Conservation (phyloP, 2,329 filamentous ascomycete species). For the Pseudopithomyces maydicus region DNA sequence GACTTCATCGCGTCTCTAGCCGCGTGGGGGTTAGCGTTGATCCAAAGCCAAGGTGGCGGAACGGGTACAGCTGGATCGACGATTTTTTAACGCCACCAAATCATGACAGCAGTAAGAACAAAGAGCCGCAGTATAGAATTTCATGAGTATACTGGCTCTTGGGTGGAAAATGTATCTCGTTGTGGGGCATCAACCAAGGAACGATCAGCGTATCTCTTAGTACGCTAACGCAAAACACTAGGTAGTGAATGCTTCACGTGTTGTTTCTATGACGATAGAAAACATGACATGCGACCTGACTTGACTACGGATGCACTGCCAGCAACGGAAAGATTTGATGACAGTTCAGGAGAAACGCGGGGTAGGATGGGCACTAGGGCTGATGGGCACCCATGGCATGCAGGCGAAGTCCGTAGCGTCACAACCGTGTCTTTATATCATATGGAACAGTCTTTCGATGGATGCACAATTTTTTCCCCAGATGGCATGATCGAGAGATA, state of each 20-base stretch:
- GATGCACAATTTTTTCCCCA: neutral
- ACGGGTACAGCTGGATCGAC: neutral
- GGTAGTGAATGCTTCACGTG: too few species aligned
- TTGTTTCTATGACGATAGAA: too few species aligned
- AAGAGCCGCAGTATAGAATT: too few species aligned
- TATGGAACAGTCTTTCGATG: neutral
- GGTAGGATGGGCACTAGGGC: neutral
- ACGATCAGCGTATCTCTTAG: too few species aligned
- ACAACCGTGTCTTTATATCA: neutral
- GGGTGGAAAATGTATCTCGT: too few species aligned
- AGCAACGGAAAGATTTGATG: neutral
- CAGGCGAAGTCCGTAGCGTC: slow-evolving; percentile 5
- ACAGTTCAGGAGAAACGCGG: neutral
- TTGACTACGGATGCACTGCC: neutral
- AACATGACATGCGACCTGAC: neutral
- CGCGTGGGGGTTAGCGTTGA: neutral
- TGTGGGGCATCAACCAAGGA: too few species aligned
- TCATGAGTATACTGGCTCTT: too few species aligned
- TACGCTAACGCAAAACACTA: neutral
- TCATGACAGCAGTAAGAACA: neutral
- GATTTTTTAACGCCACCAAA: neutral
- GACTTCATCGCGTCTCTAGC: neutral
- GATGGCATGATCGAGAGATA: too few species aligned
- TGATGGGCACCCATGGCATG: neutral
- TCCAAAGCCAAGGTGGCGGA: slow-evolving; percentile 1